Percentiles rank a stretch among this genome's conserved stretches.
These are phyloP conservation scores for Sistotremastrum suecicum DNA, from an alignment of 768 basidiomycete genomes.

Conservation along the genomic window DNA sequence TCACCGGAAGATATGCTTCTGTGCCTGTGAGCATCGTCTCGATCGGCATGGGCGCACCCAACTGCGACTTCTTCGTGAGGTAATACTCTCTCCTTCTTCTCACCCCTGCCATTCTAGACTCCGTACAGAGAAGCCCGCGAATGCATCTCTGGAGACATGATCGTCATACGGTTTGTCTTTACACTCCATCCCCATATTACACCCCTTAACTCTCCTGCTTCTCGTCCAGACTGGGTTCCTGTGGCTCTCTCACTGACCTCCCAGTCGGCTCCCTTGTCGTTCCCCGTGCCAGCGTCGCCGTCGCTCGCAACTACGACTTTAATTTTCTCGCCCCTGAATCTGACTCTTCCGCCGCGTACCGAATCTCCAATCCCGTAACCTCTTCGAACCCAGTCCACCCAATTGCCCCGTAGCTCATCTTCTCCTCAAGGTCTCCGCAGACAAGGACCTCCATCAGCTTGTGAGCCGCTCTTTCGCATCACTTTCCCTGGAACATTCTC, in stretches of 20 bases:
- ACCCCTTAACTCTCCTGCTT: not conserved
- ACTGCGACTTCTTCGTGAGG: constrained; percentile 77
- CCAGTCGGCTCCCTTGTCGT: constrained; percentile 68
- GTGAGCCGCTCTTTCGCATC: constrained; percentile 23
- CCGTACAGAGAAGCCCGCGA: constrained; percentile 44
- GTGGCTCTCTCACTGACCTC: constrained; percentile 53
- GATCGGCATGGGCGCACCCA: constrained; percentile 75
- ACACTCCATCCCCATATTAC: constrained; percentile 1
- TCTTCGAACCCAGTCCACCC: constrained; percentile 3
- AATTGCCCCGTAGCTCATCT: constrained; percentile 2
- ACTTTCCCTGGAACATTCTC: not conserved
- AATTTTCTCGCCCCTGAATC: constrained; percentile 40
- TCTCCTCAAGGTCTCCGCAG: constrained; percentile 41
- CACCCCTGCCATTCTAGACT: too few relatives aligned
- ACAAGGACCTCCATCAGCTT: constrained; percentile 33
- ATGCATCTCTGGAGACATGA: constrained; percentile 47
- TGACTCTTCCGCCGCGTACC: constrained; percentile 38
- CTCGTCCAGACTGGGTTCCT: constrained; percentile 56
- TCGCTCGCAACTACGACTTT: constrained; percentile 66
- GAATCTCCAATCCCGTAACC: constrained; percentile 50
- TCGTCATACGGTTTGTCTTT: constrained; percentile 29
- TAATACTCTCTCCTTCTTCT: too few relatives aligned
- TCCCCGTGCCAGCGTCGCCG: constrained; percentile 51
- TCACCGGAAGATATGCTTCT: constrained; percentile 52
- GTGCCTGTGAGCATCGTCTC: constrained; percentile 58